Conservation (phyloP, 345 rosid species). For the Euphorbia lathyris region DNA sequence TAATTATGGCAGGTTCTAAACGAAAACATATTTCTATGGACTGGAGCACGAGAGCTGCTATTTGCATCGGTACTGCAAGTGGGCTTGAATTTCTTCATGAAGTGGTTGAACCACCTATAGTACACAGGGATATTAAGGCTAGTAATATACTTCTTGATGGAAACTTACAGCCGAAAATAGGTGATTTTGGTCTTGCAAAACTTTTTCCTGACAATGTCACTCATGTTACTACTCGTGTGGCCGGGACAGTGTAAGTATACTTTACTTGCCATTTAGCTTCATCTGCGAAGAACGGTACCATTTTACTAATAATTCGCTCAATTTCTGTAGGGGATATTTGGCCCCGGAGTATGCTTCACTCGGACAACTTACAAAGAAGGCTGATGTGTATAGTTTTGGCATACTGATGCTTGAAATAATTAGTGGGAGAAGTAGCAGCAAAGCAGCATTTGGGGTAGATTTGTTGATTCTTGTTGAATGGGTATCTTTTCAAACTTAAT, state of each 20-base stretch:
- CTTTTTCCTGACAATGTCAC: constrained; percentile 74
- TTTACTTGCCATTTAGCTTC: constrained; percentile 12
- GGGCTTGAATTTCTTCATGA: constrained; percentile 73
- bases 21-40: constrained; percentile 40
- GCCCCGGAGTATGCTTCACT: constrained; percentile 92
- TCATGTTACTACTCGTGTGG: constrained; percentile 73
- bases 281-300: too few species aligned
- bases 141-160: constrained; percentile 70
- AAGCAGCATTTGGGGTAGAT: constrained; percentile 73
- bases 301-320: background rate
- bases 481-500: constrained; percentile 48
- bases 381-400: constrained; percentile 92
- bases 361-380: constrained; percentile 89
- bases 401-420: constrained; percentile 78
- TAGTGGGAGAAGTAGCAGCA: constrained; percentile 76
- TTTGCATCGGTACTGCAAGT: constrained; percentile 61
- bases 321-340: constrained; percentile 71
- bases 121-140: constrained; percentile 81
- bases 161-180: constrained; percentile 57
- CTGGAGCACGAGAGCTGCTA: constrained; percentile 59
- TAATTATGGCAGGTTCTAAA: constrained; percentile 46
- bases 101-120: constrained; percentile 56
- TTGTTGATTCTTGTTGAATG: constrained; percentile 76
- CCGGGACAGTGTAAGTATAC: constrained; percentile 66
- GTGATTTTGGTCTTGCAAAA: constrained; percentile 78